Conservation (phyloP, 257 asterid species). For the Petunia secreta region DNA sequence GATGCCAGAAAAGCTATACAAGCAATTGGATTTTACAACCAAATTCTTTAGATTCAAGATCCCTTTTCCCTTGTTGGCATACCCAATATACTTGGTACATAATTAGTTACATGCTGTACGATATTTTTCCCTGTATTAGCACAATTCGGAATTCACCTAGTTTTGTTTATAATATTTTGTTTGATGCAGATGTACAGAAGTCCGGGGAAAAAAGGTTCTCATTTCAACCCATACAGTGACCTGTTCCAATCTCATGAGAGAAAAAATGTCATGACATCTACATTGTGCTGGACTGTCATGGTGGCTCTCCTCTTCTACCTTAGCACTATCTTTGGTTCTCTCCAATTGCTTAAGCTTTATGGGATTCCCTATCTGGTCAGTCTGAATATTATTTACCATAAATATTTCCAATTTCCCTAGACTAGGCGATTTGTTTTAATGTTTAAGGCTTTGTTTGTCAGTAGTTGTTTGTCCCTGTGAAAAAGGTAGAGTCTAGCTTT, state of each 20-base stretch:
- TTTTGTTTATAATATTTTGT: background rate
- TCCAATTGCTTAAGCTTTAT: conserved; percentile 59
- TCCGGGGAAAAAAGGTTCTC: conserved; percentile 94
- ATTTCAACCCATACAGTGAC: conserved; percentile 76
- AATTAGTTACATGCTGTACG: no score
- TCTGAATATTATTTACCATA: background rate
- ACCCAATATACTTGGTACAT: conserved; percentile 49
- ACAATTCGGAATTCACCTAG: background rate
- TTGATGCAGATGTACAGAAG: conserved; percentile 65
- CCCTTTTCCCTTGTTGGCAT: conserved; percentile 53
- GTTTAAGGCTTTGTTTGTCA: background rate
- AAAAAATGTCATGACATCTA: conserved; percentile 56
- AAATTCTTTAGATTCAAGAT: conserved; percentile 47
- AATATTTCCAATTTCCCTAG: background rate
- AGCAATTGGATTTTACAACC: conserved; percentile 38
- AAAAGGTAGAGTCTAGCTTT: background rate
- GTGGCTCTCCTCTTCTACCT: conserved; percentile 49
- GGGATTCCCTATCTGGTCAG: conserved; percentile 77
- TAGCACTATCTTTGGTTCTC: conserved; percentile 48
- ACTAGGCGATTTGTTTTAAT: background rate
- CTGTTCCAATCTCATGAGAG: conserved; percentile 71
- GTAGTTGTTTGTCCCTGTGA: background rate
- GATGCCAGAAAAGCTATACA: conserved; percentile 48
- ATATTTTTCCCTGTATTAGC: no score
- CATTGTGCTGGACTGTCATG: conserved; percentile 77